Evolutionary conservation across 306 rosid species (phyloP), one percentile per base, ranked within the genome.

Genomic region (Quercus dentata): DNA sequence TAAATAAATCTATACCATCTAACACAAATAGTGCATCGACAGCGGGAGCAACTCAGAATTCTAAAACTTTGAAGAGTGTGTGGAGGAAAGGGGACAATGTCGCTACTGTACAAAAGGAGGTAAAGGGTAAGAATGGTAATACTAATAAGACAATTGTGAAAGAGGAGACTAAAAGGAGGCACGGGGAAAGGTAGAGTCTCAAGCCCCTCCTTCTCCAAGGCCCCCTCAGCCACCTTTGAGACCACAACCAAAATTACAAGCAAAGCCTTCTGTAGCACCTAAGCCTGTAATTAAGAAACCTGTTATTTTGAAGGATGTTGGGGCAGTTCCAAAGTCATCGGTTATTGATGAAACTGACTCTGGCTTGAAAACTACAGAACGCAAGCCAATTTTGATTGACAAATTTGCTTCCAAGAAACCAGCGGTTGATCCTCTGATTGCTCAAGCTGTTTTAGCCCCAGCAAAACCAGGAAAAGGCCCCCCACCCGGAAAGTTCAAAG

Each of bases 51-150:
- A 83, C 18, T 73, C 84, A 76, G 64, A 92, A 28, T 90, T 74
- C 97, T 55, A 95, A 91, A 82, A 89, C 97, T 13, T 55, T 84
- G 85, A 95, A 93, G 88, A 95, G 99, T 78, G 93, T 95, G 5
- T 95, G 99, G 99, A 97, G 97, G 31, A 95, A 95, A 86, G 99
- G 99, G 69, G 99, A 95, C 78, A 70, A 90, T 0, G 87, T 95
- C 49, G 76, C 96, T n/a, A 59, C 69, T 3, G 92, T 91, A 77
- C 81, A 83, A 78, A 95, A 90, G 87, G 90, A 89, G 81, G 91
- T 86, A 31, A 89, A 79, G 85, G 92, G 92, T 9, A 89, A 72
- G 14, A 23, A 4, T 33, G 41, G 84, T 88, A 82, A 6, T 78
- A 74, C 92, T 74, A 82, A 6, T 78, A 74, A 35, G 54, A 82